Base-by-base conservation (phyloP, 169 alveolate genomes). In the Plasmodium knowlesi region DNA sequence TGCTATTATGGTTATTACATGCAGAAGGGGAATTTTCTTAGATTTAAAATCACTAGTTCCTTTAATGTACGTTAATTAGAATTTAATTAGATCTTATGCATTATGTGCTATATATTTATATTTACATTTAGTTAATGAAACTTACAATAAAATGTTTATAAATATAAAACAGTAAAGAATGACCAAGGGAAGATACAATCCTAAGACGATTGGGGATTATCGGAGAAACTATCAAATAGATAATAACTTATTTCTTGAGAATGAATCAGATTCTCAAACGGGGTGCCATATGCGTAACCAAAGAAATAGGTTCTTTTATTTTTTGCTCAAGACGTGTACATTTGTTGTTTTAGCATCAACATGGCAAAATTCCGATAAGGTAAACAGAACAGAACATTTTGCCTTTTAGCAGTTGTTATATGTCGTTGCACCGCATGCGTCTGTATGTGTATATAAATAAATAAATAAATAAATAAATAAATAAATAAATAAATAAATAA, bases 291-390 rank as follows among this genome's bases (percentile, higher is more conserved):
- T 78, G 84, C 37, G 53, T 34, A 43, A 78, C 1, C n/a, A 78
- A 39, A 10, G 0, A 37, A 78, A 78, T 46, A 78, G 41, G 30
- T 34, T 78, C n/a, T 3, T 78, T 8, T 78, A 1, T 19, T 34
- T 78, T 78, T 78, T 78, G 16, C 34, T 78, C 39, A 39, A 78
- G 50, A 37, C 53, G 12, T 34, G 53, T 28, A 78, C 84, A 61
- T 19, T 61, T 78, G 12, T 78, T 78, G 43, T 78, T 28, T 28
- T 78, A 39, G 50, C 50, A 34, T 78, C 39, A 19, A 34, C 84
- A 78, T 78, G 70, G 53, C 53, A 16, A 19, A n/a, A 78, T 78
- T 10, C 53, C 25, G 67, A 78, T 78, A 57, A 78, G 30, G 84
- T 78, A 78, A 39, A 16, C 28, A 12, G 16, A 78, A 41, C n/a